Conservation (phyloP, 2,329 filamentous ascomycete genomes). For the Colletotrichum godetiae region DNA sequence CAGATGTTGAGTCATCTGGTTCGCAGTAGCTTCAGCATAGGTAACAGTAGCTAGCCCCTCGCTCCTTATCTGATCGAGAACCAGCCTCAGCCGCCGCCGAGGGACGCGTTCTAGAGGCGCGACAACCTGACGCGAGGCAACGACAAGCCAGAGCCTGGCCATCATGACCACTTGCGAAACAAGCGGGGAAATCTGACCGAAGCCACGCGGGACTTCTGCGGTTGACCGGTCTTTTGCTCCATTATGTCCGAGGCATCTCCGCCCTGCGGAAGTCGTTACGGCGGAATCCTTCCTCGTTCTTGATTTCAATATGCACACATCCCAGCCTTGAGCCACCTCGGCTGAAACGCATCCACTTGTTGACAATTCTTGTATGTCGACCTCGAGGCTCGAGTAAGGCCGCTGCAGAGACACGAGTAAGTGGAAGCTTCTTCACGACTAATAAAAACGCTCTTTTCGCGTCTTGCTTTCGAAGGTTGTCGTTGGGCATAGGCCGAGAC, state of each 20-base stretch:
- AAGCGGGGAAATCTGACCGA: conserved; percentile 13
- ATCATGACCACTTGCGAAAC: conserved; percentile 23
- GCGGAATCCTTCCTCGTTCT: not conserved
- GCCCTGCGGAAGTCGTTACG: not conserved
- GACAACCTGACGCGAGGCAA: conserved; percentile 11
- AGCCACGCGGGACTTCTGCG: not conserved
- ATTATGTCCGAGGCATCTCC: not conserved
- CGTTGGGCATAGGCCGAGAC: conserved; percentile 25
- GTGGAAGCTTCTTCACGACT: conserved; percentile 2
- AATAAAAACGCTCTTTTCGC: not conserved
- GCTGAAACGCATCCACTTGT: conserved; percentile 26
- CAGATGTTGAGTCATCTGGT: conserved; percentile 10
- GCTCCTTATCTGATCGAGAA: conserved; percentile 5
- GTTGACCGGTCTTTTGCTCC: not conserved
- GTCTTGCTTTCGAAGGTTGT: not conserved
- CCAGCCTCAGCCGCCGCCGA: not conserved
- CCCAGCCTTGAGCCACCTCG: conserved; percentile 5
- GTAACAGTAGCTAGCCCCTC: not conserved
- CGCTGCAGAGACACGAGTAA: conserved; percentile 31
- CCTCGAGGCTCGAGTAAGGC: not conserved
- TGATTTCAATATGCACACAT: conserved; percentile 2
- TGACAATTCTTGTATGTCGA: not conserved
- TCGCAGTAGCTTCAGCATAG: not conserved
- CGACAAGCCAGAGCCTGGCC: not conserved
- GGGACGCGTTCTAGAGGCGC: not conserved